These are phyloP conservation scores for Boletus rufocinnamomeus DNA, from an alignment of 768 basidiomycete genomes.

Conservation along the genomic window DNA sequence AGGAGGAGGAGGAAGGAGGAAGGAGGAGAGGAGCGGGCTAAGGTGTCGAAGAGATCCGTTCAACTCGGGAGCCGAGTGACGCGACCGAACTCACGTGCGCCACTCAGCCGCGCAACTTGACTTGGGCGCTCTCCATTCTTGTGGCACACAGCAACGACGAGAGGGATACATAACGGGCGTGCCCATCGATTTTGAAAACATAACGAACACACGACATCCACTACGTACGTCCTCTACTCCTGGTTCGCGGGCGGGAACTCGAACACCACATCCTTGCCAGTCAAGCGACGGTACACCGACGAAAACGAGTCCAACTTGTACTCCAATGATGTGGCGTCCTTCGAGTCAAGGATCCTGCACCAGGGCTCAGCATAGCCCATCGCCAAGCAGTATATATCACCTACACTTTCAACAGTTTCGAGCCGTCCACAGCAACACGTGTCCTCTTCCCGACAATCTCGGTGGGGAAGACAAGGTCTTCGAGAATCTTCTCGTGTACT, in stretches of 20 bases:
- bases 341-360: constrained; percentile 90
- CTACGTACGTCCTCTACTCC: constrained; percentile 51
- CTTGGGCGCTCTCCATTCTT: constrained; percentile 22
- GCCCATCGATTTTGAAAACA: constrained; percentile 39
- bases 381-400: constrained; percentile 39
- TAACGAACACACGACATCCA: constrained; percentile 34
- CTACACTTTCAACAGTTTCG: constrained; percentile 96
- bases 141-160: constrained; percentile 17
- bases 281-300: constrained; percentile 91
- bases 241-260: constrained; percentile 83
- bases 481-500: constrained; percentile 97
- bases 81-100: constrained; percentile 38
- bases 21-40: constrained; percentile 27
- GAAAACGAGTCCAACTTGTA: constrained; percentile 99
- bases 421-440: constrained; percentile 89
- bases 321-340: constrained; percentile 97
- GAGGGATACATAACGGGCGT: constrained; percentile 36
- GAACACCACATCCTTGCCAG: constrained; percentile 95
- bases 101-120: background rate
- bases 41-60: constrained; percentile 29
- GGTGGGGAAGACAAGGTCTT: constrained; percentile 98
- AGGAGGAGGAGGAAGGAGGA: constrained; percentile 30
- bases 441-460: constrained; percentile 99
- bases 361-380: constrained; percentile 19
- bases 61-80: constrained; percentile 29